Conservation (phyloP, 441 rosid genomes). For the Pelargonium citronellum region DNA sequence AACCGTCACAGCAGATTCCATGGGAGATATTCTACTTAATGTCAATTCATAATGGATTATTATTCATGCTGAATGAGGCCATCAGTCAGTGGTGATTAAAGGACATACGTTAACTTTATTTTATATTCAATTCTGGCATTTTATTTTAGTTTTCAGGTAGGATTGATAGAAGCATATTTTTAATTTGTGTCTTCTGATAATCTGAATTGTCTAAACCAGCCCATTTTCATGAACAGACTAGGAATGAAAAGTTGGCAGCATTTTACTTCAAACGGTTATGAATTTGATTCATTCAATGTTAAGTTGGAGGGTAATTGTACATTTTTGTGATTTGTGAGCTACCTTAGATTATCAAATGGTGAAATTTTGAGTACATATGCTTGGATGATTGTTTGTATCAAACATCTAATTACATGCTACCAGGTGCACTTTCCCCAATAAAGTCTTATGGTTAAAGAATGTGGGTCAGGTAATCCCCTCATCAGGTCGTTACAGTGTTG, state of each 20-base stretch:
- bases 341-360: background rate
- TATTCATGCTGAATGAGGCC: background rate
- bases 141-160: too few species aligned
- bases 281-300: background rate
- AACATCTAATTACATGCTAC: background rate
- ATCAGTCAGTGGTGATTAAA: background rate
- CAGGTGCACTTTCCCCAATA: background rate
- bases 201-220: background rate
- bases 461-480: background rate
- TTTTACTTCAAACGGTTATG: background rate
- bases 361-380: background rate
- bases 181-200: too few species aligned
- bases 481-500: too few species aligned
- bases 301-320: background rate
- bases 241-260: background rate
- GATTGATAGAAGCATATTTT: too few species aligned
- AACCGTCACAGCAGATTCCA: background rate
- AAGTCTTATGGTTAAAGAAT: background rate
- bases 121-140: too few species aligned
- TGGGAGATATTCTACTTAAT: background rate
- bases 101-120: background rate
- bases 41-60: background rate
- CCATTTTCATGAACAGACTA: background rate
- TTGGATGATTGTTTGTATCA: background rate
- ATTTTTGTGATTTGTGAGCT: background rate